phyloP scores from a whole-genome alignment of 1,139 yeast genomes.

The Wickerhamomyces sp. region DNA sequence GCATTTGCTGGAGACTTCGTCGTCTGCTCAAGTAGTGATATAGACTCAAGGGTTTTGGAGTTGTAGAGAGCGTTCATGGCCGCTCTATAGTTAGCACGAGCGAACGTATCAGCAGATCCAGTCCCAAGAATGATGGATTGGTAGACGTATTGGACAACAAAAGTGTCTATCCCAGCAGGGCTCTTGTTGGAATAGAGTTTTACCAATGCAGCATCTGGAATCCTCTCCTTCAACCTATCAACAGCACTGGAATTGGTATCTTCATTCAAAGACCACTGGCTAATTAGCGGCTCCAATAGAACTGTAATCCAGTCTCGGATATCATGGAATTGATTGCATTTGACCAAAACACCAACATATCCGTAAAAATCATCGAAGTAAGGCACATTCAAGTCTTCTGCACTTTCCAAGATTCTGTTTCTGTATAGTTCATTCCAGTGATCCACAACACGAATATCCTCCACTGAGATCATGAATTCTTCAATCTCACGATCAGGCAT shows the following conservation, averaged over 20 bases:
- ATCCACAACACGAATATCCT: constrained; percentile 2
- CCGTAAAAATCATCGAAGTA: constrained; percentile 9
- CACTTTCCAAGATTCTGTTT: constrained; percentile 1
- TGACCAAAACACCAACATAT: constrained; percentile 11
- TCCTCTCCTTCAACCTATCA: neutral
- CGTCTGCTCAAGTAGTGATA: neutral
- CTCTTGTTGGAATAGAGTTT: constrained; percentile 3
- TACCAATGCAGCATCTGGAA: constrained; percentile 3
- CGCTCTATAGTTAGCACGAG: constrained; percentile 10
- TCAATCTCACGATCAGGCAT: constrained; percentile 9
- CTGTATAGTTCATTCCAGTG: constrained; percentile 10
- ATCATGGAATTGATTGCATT: constrained; percentile 1
- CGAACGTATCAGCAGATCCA: constrained; percentile 6
- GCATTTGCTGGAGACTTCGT: neutral
- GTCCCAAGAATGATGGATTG: constrained; percentile 6
- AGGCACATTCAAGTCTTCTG: constrained; percentile 1
- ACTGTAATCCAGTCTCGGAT: constrained; percentile 7
- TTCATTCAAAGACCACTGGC: constrained; percentile 3
- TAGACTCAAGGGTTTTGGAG: constrained; percentile 1
- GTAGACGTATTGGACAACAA: constrained; percentile 6
- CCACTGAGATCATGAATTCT: constrained; percentile 2
- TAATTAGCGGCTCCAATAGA: constrained; percentile 13
- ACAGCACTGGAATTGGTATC: constrained; percentile 4
- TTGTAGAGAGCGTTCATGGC: constrained; percentile 5
- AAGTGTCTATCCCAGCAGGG: neutral